Evolutionary conservation across 2,329 filamentous ascomycete species (phyloP).

Genomic region (Pyrenochaeta sp.): DNA sequence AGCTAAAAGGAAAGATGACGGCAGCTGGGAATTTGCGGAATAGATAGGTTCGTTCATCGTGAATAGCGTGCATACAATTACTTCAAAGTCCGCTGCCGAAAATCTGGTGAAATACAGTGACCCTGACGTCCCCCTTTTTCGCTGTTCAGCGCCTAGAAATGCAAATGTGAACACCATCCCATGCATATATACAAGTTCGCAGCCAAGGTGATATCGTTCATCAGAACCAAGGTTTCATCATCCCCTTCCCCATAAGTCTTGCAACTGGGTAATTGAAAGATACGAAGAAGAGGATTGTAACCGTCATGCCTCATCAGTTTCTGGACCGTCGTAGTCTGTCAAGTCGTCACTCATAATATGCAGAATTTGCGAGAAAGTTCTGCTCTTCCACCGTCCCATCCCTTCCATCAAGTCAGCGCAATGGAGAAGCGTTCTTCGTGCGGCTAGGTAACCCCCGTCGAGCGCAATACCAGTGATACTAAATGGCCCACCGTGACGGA

Average conservation of each 20-base stretch:
- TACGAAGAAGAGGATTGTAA: too few relatives aligned
- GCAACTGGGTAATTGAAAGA: constrained; percentile 31
- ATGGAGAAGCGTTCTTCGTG: constrained; percentile 59
- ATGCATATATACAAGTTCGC: too few relatives aligned
- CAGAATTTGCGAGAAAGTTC: constrained; percentile 60
- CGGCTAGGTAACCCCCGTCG: constrained; percentile 59
- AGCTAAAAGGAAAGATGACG: constrained; percentile 29
- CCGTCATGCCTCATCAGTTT: constrained; percentile 16
- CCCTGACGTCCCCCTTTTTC: too few relatives aligned
- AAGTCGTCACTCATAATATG: constrained; percentile 63
- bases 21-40: constrained; percentile 31
- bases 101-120: too few relatives aligned
- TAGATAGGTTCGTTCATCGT: too few relatives aligned
- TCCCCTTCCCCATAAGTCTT: constrained; percentile 37
- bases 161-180: too few relatives aligned
- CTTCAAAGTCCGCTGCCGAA: too few relatives aligned
- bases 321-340: constrained; percentile 42
- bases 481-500: constrained; percentile 57
- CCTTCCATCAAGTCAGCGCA: constrained; percentile 62
- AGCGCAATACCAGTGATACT: constrained; percentile 58
- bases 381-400: constrained; percentile 60
- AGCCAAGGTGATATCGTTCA: too few relatives aligned
- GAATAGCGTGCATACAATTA: too few relatives aligned
- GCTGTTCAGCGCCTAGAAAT: too few relatives aligned
- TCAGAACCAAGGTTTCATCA: too few relatives aligned